Percentiles rank a stretch among this genome's conserved stretches.
These are phyloP conservation scores for Coemansia biformis DNA, from an alignment of 192 early-diverging fungal genomes.

Conservation along the genomic window DNA sequence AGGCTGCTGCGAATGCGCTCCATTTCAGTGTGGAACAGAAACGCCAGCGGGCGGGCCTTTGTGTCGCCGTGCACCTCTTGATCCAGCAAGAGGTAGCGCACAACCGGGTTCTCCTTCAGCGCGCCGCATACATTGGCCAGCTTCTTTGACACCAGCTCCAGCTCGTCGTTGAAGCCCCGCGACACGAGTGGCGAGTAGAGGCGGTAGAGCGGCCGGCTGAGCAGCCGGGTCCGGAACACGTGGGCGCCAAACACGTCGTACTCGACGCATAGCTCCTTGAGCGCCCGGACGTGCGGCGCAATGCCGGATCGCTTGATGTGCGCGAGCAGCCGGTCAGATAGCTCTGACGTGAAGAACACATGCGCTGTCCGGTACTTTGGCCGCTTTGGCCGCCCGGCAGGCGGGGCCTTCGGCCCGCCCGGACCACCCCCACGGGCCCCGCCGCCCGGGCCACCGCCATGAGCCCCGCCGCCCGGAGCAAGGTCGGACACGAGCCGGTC, in stretches of 20 bases:
- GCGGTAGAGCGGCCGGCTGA: slow-evolving; percentile 46
- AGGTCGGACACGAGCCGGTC: slow-evolving; percentile 38
- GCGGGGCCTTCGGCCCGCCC: not conserved
- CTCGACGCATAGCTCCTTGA: slow-evolving; percentile 53
- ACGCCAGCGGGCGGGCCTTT: slow-evolving; percentile 72
- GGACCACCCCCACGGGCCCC: not conserved
- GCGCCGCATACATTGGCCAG: slow-evolving; percentile 82
- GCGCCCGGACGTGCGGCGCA: slow-evolving; percentile 36
- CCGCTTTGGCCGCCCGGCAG: slow-evolving; percentile 7
- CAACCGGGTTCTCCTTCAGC: slow-evolving; percentile 85
- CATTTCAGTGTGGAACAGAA: slow-evolving; percentile 76
- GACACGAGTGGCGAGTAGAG: slow-evolving; percentile 49
- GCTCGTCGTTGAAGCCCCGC: slow-evolving; percentile 38
- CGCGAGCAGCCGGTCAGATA: slow-evolving; percentile 37
- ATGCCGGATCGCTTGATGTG: slow-evolving; percentile 31
- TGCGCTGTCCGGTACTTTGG: slow-evolving; percentile 43
- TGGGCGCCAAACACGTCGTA: slow-evolving; percentile 36
- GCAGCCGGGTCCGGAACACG: slow-evolving; percentile 42
- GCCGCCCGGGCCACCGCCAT: not conserved
- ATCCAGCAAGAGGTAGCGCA: slow-evolving; percentile 84
- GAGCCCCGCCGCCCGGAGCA: slow-evolving; percentile 2
- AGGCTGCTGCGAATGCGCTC: slow-evolving; percentile 71
- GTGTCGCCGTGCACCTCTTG: slow-evolving; percentile 58
- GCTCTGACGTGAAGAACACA: slow-evolving; percentile 50
- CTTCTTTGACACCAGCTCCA: slow-evolving; percentile 56